These are phyloP conservation scores for Pleurotus salmoneostramineus DNA, from an alignment of 768 basidiomycete genomes.

Conservation along the genomic window DNA sequence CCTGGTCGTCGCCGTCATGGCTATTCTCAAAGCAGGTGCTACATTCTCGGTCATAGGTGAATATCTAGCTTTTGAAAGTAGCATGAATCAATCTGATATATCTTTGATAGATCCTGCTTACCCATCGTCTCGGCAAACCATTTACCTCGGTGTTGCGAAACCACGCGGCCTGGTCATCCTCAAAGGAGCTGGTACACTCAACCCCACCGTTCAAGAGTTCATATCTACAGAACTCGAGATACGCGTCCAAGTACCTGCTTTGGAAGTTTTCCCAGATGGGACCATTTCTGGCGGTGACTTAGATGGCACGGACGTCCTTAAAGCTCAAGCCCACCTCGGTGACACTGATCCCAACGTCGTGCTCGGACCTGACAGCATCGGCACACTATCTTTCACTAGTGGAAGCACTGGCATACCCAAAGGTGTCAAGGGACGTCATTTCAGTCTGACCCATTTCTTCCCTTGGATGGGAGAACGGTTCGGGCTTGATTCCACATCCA, in stretches of 20 bases:
- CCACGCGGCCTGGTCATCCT: slow-evolving; percentile 90
- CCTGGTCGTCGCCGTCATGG: slow-evolving; percentile 96
- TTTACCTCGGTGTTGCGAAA: slow-evolving; percentile 90
- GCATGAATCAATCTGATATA: background rate
- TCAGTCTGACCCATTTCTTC: slow-evolving; percentile 97
- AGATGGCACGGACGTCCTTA: slow-evolving; percentile 63
- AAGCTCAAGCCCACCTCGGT: slow-evolving; percentile 46
- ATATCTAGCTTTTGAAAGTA: slow-evolving; percentile 19
- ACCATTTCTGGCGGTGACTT: slow-evolving; percentile 59
- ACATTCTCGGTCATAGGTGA: slow-evolving; percentile 96
- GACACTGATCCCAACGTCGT: slow-evolving; percentile 75
- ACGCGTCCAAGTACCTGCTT: slow-evolving; percentile 86
- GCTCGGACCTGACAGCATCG: slow-evolving; percentile 93
- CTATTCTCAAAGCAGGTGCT: slow-evolving; percentile 91
- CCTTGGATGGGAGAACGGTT: slow-evolving; percentile 98
- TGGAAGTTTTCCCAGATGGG: slow-evolving; percentile 68
- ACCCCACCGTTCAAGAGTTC: slow-evolving; percentile 80
- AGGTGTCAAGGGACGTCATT: slow-evolving; percentile 95
- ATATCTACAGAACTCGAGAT: slow-evolving; percentile 75
- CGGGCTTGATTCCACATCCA: slow-evolving; percentile 65
- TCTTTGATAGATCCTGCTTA: slow-evolving; percentile 83
- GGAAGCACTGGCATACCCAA: slow-evolving; percentile 98
- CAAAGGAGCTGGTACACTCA: slow-evolving; percentile 82
- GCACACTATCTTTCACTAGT: slow-evolving; percentile 93
- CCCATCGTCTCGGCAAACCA: slow-evolving; percentile 86